A percentile compares a stretch with the other conserved stretches of the same genome.
These are phyloP conservation scores for Diospyros lotus DNA, from an alignment of 148 eudicot species.

Conservation along the genomic window DNA sequence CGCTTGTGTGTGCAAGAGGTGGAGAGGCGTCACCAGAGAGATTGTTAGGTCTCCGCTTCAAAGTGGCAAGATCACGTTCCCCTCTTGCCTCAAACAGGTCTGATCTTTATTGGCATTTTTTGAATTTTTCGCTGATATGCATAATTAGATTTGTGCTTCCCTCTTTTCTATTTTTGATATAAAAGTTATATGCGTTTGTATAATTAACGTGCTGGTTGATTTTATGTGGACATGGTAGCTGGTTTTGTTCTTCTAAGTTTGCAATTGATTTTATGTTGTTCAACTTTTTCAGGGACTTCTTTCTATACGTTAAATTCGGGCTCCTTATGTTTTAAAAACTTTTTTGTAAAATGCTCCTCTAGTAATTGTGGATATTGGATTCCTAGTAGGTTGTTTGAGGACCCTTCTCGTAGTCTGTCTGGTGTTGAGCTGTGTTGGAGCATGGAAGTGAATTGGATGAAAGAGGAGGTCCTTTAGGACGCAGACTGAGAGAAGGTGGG, in stretches of 20 bases:
- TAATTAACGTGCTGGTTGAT: neutral
- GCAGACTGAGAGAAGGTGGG: too few relatives aligned
- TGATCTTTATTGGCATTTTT: neutral
- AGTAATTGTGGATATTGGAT: neutral
- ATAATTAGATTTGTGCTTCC: too few relatives aligned
- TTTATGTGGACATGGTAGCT: neutral
- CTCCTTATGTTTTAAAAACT: neutral
- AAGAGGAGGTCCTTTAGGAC: too few relatives aligned
- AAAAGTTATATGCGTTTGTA: neutral
- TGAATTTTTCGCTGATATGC: neutral
- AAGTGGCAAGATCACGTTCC: constrained; percentile 71
- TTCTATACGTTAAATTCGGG: too few relatives aligned
- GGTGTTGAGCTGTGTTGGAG: neutral
- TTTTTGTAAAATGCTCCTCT: neutral
- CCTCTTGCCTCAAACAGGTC: constrained; percentile 86
- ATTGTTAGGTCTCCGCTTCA: constrained; percentile 38
- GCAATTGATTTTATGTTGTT: too few relatives aligned
- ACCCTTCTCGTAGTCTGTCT: neutral
- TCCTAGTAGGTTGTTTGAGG: neutral
- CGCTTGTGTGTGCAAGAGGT: constrained; percentile 72
- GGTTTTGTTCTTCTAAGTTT: neutral
- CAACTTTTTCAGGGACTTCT: too few relatives aligned
- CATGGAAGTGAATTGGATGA: neutral
- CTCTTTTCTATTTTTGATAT: too few relatives aligned
- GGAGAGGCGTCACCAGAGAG: constrained; percentile 65